Evolutionary conservation across 768 basidiomycete species (phyloP).

Genomic region (Hericium rajendrae): DNA sequence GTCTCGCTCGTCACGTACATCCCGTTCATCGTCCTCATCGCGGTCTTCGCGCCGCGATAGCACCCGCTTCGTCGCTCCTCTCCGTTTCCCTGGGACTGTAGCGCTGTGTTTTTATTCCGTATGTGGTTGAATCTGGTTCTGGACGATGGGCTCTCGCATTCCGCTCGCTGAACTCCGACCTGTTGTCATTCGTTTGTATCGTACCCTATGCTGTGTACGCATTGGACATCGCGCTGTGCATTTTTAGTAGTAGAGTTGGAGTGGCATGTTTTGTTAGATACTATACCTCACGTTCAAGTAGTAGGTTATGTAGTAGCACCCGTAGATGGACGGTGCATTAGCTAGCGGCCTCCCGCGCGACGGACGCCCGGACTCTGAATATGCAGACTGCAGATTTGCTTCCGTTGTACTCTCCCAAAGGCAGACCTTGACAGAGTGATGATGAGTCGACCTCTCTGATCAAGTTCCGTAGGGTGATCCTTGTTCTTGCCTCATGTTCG

Average conservation of each 20-base stretch:
- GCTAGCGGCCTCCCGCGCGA: too few species aligned
- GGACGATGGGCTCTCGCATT: not conserved
- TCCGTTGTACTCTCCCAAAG: too few species aligned
- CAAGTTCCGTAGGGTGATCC: too few species aligned
- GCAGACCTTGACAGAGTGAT: too few species aligned
- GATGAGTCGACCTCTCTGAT: too few species aligned
- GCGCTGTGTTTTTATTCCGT: not conserved
- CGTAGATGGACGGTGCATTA: too few species aligned
- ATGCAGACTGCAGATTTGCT: too few species aligned
- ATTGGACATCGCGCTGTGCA: not conserved
- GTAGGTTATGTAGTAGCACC: too few species aligned
- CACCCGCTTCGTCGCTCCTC: not conserved
- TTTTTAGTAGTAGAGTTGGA: not conserved
- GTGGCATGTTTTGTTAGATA: not conserved
- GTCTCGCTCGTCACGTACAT: constrained; percentile 67
- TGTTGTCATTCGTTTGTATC: not conserved
- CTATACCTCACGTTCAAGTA: not conserved
- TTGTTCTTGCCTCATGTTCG: too few species aligned
- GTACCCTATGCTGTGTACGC: not conserved
- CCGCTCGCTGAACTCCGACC: not conserved
- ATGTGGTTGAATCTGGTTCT: not conserved
- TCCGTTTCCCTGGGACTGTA: not conserved
- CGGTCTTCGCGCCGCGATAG: constrained; percentile 38
- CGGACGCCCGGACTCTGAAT: too few species aligned
- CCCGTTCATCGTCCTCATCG: constrained; percentile 68